Base-by-base conservation (phyloP, 805 yeast genomes). In the Candida wancherniae region DNA sequence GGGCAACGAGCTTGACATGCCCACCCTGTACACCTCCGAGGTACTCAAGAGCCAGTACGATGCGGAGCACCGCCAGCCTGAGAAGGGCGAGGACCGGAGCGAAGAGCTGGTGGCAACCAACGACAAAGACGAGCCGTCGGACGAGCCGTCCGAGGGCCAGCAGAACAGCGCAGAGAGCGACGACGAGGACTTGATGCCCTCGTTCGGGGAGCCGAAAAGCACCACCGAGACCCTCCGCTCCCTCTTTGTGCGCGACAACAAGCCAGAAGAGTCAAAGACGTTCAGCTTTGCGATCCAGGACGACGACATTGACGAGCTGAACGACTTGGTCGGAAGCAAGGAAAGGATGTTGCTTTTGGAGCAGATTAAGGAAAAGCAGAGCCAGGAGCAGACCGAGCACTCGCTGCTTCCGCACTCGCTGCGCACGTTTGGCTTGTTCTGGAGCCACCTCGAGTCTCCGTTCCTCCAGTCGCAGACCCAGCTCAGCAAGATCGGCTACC, bases 391-490 rank as follows among this genome's bases (percentile, higher is more conserved):
- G 19, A 60, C 26, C 42, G 42, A 26, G 31, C 33, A 19, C 15
- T 24, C 15, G 11, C n/a, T n/a, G n/a, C n/a, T n/a, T n/a, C 14
- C 18, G 9, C 21, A 24, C 33, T 18, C 19, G 9, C 25, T 36
- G 8, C 37, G 37, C 10, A 50, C 51, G 32, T 48, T 42, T 26
- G 77, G 85, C 6, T 61, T 87, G 20, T 88, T 90, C 55, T 90
- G 94, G 71, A 62, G 80, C 2, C 97, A 90, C 53, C 61, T 68
- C 9, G 82, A 82, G 12, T 88, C 97, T 1, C 96, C 96, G 1
- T 90, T 85, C 58, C 63, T 90, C 41, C 75, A 73, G 29, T 80
- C 96, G 0, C 97, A 88, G 58, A 69, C 95, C 0, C 95, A 84
- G 53, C 54, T 86, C 28, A 73, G 72, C 36, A 80, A 77, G 47